phyloP scores from a whole-genome alignment of 1,284 basidiomycete species.

The Afroboletus lepidellus region DNA sequence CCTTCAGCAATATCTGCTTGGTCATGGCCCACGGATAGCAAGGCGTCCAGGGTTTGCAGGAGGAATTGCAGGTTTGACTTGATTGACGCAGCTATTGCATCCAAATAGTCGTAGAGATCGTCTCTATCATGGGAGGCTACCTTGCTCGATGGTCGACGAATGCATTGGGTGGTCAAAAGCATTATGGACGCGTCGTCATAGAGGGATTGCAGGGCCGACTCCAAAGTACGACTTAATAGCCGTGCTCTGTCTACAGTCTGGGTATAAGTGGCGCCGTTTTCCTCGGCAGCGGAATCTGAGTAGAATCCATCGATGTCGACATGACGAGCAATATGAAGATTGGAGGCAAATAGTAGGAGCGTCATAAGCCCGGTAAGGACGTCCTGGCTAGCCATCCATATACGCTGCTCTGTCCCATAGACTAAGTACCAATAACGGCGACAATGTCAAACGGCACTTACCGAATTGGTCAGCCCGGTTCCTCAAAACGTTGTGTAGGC shows the following conservation, averaged over 20 bases:
- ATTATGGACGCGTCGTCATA: constrained; percentile 67
- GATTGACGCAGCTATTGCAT: constrained; percentile 48
- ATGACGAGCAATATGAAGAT: constrained; percentile 73
- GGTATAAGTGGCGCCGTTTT: constrained; percentile 50
- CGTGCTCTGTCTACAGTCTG: constrained; percentile 66
- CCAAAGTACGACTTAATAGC: constrained; percentile 63
- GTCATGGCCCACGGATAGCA: constrained; percentile 63
- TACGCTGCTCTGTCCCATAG: constrained; percentile 21
- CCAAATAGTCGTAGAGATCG: constrained; percentile 45
- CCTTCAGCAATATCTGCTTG: constrained; percentile 66
- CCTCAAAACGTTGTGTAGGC: constrained; percentile 41
- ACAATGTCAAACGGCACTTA: constrained; percentile 28
- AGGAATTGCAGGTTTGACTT: constrained; percentile 53
- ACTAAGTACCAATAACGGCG: constrained; percentile 11
- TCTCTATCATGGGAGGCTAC: constrained; percentile 36
- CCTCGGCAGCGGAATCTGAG: constrained; percentile 41
- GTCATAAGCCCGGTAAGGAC: constrained; percentile 53
- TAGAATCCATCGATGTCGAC: constrained; percentile 75
- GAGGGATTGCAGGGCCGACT: constrained; percentile 63
- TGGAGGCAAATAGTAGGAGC: constrained; percentile 57
- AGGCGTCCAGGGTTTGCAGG: constrained; percentile 57
- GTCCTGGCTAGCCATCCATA: constrained; percentile 42
- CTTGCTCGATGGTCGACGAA: constrained; percentile 41
- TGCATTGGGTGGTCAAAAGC: constrained; percentile 54
- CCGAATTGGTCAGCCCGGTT: constrained; percentile 40